Evolutionary conservation across 306 rosid species (phyloP).

Genomic region (Spatholobus suberectus): DNA sequence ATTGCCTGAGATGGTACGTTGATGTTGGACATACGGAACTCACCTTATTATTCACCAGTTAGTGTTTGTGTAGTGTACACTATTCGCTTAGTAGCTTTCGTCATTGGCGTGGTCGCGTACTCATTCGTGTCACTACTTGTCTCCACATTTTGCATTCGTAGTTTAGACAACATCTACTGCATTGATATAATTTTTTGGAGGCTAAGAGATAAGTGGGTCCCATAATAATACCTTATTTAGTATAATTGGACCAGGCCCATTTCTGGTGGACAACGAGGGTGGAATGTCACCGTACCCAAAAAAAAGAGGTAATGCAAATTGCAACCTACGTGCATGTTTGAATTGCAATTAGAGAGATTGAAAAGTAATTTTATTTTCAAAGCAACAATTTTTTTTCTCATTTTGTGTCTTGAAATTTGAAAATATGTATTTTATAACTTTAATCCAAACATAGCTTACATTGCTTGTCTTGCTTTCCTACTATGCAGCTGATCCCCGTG

Average conservation of each 20-base stretch:
- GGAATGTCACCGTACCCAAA: too few species aligned
- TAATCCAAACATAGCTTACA: too few species aligned
- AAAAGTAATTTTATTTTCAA: too few species aligned
- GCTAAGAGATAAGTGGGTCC: not conserved
- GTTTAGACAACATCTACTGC: not conserved
- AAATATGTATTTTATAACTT: too few species aligned
- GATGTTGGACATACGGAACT: not conserved
- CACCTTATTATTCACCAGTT: not conserved
- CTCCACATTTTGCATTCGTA: not conserved
- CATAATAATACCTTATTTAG: not conserved
- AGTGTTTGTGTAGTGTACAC: constrained; percentile 14
- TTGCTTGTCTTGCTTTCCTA: not conserved
- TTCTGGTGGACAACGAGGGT: too few species aligned
- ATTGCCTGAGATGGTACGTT: not conserved
- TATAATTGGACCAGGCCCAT: not conserved
- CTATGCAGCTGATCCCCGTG: not conserved
- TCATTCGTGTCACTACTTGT: not conserved
- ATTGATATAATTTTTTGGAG: not conserved
- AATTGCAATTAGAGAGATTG: too few species aligned
- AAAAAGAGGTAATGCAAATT: too few species aligned
- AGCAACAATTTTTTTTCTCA: too few species aligned
- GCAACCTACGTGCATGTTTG: too few species aligned
- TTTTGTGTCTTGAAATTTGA: too few species aligned
- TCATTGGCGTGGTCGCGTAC: constrained; percentile 31
- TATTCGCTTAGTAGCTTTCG: not conserved